Conservation (phyloP, 169 alveolate genomes). For the Cryptosporidium tyzzeri region DNA sequence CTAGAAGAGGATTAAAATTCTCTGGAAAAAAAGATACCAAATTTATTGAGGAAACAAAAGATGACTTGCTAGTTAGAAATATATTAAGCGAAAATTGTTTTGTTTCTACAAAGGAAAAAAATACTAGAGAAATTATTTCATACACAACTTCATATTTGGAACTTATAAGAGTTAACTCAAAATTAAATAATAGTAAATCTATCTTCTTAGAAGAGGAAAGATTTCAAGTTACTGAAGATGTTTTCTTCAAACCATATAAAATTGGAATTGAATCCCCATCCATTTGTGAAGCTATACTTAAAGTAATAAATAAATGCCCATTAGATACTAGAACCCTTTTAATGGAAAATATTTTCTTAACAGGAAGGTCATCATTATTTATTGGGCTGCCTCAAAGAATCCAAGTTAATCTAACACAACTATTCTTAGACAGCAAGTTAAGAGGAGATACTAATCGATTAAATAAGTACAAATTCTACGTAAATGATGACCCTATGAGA, state of each 20-base stretch:
- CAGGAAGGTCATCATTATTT: conserved; percentile 48
- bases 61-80: conserved; percentile 25
- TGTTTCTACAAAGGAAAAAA: conserved; percentile 41
- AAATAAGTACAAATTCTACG: conserved; percentile 46
- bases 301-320: conserved; percentile 62
- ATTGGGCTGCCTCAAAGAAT: conserved; percentile 69
- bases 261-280: conserved; percentile 66
- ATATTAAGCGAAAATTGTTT: conserved; percentile 64
- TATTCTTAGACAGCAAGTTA: conserved; percentile 31
- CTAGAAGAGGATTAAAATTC: conserved; percentile 51
- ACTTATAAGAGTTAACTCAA: background rate
- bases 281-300: conserved; percentile 58
- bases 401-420: conserved; percentile 28
- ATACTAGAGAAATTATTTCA: conserved; percentile 26
- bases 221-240: conserved; percentile 69
- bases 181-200: background rate
- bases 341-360: conserved; percentile 50
- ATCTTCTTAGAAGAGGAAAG: conserved; percentile 66
- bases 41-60: conserved; percentile 33
- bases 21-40: conserved; percentile 16
- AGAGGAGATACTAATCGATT: conserved; percentile 52
- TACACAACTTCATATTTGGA: conserved; percentile 61
- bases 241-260: conserved; percentile 40
- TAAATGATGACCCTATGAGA: conserved; percentile 57
- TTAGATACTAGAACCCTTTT: conserved; percentile 39